Conservation (phyloP, 2,329 filamentous ascomycete genomes). For the Thielaviopsis musarum region DNA sequence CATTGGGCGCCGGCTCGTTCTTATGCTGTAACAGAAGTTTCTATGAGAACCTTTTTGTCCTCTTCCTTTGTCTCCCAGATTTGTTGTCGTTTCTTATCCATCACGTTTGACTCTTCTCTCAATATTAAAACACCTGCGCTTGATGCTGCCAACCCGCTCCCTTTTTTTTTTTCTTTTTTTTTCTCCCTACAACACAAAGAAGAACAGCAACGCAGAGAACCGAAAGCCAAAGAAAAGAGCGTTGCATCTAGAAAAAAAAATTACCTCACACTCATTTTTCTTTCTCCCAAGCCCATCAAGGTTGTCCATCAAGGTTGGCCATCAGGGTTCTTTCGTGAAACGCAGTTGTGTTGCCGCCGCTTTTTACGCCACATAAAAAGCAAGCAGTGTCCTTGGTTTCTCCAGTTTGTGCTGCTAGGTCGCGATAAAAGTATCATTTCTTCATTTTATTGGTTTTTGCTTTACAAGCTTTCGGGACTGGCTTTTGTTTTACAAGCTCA, state of each 20-base stretch:
- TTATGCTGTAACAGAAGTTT: neutral
- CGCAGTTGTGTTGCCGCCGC: neutral
- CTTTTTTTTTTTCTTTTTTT: neutral
- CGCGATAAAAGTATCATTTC: too few species aligned
- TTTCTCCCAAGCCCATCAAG: neutral
- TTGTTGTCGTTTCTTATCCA: neutral
- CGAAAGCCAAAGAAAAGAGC: neutral
- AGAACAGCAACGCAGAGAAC: neutral
- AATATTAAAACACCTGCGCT: too few species aligned
- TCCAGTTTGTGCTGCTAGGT: too few species aligned
- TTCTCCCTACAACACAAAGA: neutral
- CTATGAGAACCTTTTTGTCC: neutral
- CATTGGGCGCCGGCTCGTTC: neutral
- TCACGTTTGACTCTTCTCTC: too few species aligned
- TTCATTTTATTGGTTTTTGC: too few species aligned
- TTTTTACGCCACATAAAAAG: neutral
- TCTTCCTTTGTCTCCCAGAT: neutral
- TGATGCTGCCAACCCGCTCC: too few species aligned
- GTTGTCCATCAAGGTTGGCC: constrained; percentile 12
- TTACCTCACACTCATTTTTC: too few species aligned
- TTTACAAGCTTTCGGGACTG: too few species aligned
- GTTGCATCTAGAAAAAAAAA: neutral
- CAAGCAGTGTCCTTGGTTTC: too few species aligned
- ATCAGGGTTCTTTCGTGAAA: constrained; percentile 9
- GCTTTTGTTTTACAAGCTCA: too few species aligned